These are phyloP conservation scores for Colletotrichum kahawae DNA, from an alignment of 2,329 filamentous ascomycete species.

Conservation along the genomic window DNA sequence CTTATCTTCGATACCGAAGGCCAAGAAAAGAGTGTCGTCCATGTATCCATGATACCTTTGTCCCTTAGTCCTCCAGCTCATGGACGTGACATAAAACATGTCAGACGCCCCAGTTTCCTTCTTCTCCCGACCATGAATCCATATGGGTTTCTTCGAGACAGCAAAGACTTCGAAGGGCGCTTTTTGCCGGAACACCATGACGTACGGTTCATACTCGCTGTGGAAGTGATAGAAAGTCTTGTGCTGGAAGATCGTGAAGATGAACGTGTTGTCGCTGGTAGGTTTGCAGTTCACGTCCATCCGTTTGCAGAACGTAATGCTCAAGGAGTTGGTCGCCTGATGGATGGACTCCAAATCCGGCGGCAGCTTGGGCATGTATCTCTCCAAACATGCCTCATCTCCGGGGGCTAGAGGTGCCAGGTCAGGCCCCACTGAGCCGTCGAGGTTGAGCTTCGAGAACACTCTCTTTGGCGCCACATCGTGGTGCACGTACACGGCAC, in stretches of 20 bases:
- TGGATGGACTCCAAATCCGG: conserved; percentile 53
- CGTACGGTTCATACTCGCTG: conserved; percentile 60
- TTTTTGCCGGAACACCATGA: conserved; percentile 52
- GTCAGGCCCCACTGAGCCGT: conserved; percentile 53
- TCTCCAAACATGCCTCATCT: conserved; percentile 52
- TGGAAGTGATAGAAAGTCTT: conserved; percentile 56
- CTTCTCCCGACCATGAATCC: conserved; percentile 56
- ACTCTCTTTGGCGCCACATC: conserved; percentile 54
- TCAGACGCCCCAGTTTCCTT: conserved; percentile 44
- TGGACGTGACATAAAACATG: conserved; percentile 63
- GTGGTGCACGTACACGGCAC: conserved; percentile 56
- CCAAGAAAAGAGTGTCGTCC: conserved; percentile 60
- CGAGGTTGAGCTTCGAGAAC: conserved; percentile 49
- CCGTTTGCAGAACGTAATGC: conserved; percentile 58
- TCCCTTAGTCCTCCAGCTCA: conserved; percentile 56
- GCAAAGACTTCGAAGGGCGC: conserved; percentile 56
- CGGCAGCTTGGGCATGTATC: conserved; percentile 46
- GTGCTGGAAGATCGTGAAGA: conserved; percentile 60
- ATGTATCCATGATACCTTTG: conserved; percentile 59
- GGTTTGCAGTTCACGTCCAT: conserved; percentile 47
- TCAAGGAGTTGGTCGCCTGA: conserved; percentile 64
- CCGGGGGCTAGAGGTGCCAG: conserved; percentile 41
- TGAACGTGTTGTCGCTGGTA: conserved; percentile 54
- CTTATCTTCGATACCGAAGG: conserved; percentile 61
- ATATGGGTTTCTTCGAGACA: conserved; percentile 55